phyloP scores from a whole-genome alignment of 257 asterid genomes.

The Petrea volubilis region DNA sequence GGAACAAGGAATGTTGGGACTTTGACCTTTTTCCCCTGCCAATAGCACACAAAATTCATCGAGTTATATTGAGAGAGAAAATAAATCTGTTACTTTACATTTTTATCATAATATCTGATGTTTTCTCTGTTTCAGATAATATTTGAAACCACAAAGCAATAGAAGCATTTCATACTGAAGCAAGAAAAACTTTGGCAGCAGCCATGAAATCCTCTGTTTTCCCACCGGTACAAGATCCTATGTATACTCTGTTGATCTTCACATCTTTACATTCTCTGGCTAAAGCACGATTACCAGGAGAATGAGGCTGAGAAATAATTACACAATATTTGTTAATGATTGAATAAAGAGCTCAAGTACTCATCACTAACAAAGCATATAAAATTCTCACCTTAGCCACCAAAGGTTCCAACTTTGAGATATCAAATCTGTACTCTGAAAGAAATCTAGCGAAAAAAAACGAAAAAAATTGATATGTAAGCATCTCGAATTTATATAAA shows the following conservation, averaged over 20 bases:
- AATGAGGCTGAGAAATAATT: constrained; percentile 77
- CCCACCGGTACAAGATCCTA: constrained; percentile 97
- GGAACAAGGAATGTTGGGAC: constrained; percentile 99
- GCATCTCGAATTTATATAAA: background rate
- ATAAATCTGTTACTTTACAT: background rate
- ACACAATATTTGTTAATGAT: background rate
- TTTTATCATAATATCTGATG: too few species aligned
- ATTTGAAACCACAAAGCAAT: background rate
- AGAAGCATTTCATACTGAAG: constrained; percentile 54
- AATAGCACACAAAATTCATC: background rate
- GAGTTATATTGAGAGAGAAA: background rate
- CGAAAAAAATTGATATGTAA: constrained; percentile 6
- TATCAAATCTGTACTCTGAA: constrained; percentile 56
- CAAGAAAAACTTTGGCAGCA: constrained; percentile 88
- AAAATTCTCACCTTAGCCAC: constrained; percentile 58
- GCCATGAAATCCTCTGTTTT: constrained; percentile 98
- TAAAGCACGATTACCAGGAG: constrained; percentile 95
- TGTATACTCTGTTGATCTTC: constrained; percentile 88
- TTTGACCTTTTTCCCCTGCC: constrained; percentile 87
- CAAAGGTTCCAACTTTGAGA: constrained; percentile 70
- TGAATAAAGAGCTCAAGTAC: background rate
- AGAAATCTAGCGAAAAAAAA: constrained; percentile 41
- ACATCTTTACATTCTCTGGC: constrained; percentile 95
- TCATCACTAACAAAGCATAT: background rate
- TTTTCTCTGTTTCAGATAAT: too few species aligned